phyloP scores from a whole-genome alignment of 2,329 filamentous ascomycete genomes.

The Exophiala xenobiotica region DNA sequence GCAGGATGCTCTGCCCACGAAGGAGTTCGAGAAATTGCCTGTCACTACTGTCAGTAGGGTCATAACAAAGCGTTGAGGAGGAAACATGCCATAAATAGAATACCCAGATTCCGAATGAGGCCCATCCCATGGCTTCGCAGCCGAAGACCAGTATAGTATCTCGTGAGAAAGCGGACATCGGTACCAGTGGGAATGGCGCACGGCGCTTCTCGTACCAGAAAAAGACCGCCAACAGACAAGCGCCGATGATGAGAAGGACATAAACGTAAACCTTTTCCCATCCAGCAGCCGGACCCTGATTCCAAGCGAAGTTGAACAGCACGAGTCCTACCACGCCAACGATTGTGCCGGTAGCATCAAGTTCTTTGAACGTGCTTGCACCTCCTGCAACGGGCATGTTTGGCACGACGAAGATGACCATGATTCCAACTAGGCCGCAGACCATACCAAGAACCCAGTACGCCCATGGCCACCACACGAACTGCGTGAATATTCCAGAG shows the following conservation, averaged over 20 bases:
- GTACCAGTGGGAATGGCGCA: constrained; percentile 44
- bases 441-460: constrained; percentile 49
- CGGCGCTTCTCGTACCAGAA: constrained; percentile 48
- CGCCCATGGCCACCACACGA: constrained; percentile 53
- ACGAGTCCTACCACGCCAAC: constrained; percentile 52
- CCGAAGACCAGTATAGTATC: constrained; percentile 25
- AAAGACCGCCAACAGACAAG: constrained; percentile 47
- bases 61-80: constrained; percentile 32
- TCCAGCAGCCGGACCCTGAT: constrained; percentile 50
- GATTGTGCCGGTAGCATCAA: constrained; percentile 47
- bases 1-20: constrained; percentile 35
- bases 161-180: constrained; percentile 46
- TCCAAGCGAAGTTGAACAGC: constrained; percentile 57
- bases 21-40: constrained; percentile 33
- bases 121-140: constrained; percentile 44
- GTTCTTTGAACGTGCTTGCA: constrained; percentile 29
- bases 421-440: constrained; percentile 37
- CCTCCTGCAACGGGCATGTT: constrained; percentile 32
- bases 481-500: constrained; percentile 38
- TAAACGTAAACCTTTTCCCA: constrained; percentile 51
- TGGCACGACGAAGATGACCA: constrained; percentile 43
- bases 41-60: constrained; percentile 34
- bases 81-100: constrained; percentile 26
- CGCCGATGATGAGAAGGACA: constrained; percentile 46
- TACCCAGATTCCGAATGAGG: constrained; percentile 42